These are phyloP conservation scores for Erysimum pusillum DNA, from an alignment of 441 rosid species.

Conservation along the genomic window DNA sequence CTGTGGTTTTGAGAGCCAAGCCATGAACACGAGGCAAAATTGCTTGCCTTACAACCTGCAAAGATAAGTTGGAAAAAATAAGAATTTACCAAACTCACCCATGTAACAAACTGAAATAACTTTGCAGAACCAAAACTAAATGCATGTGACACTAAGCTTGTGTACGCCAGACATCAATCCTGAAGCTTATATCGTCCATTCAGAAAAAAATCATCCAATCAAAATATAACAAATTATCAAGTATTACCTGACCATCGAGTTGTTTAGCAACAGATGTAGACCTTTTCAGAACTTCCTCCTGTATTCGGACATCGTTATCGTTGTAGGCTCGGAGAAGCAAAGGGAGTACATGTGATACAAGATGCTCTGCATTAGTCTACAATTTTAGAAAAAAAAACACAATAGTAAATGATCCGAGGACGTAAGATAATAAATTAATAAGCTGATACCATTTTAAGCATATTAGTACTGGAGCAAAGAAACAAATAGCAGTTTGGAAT, in stretches of 20 bases:
- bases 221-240: slow-evolving; percentile 29
- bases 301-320: slow-evolving; percentile 89
- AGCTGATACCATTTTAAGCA: neutral
- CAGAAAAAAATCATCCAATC: slow-evolving; percentile 7
- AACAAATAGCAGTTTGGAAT: neutral
- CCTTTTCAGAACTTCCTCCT: slow-evolving; percentile 89
- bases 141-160: slow-evolving; percentile 30
- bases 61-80: slow-evolving; percentile 26
- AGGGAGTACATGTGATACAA: slow-evolving; percentile 76
- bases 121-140: slow-evolving; percentile 24
- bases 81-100: slow-evolving; percentile 4
- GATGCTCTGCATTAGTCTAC: slow-evolving; percentile 80
- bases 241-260: slow-evolving; percentile 83
- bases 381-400: slow-evolving; percentile 33
- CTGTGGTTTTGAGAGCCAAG: slow-evolving; percentile 91
- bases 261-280: slow-evolving; percentile 81
- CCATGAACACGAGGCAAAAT: slow-evolving; percentile 96
- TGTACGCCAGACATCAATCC: slow-evolving; percentile 19
- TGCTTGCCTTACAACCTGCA: slow-evolving; percentile 92
- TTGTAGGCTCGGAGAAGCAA: slow-evolving; percentile 90
- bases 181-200: slow-evolving; percentile 20
- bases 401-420: slow-evolving; percentile 17
- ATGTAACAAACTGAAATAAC: slow-evolving; percentile 11
- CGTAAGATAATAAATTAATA: neutral
- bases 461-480: slow-evolving; percentile 13